A percentile compares a stretch with the other conserved stretches of the same genome.
These are phyloP conservation scores for Dioscorea cayenensis DNA, from an alignment of 116 monocot genomes.

Conservation along the genomic window DNA sequence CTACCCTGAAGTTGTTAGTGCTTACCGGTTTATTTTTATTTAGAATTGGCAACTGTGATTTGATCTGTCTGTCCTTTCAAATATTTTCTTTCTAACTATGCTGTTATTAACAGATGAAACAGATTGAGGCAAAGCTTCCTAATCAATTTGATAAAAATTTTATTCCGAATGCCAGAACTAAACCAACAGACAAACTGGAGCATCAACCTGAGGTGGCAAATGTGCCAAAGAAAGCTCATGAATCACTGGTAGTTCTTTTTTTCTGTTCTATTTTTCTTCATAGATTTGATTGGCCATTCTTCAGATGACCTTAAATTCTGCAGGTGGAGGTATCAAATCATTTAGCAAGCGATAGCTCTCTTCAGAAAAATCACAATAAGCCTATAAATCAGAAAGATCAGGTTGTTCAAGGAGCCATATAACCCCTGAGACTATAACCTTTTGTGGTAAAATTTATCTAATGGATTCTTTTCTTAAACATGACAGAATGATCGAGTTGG, in stretches of 20 bases:
- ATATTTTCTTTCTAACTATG: not conserved
- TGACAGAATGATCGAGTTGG: slow-evolving; percentile 33
- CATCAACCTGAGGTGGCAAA: not conserved
- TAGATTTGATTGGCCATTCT: not conserved
- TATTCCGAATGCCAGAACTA: slow-evolving; percentile 7
- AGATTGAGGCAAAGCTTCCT: slow-evolving; percentile 30
- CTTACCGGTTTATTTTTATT: not conserved
- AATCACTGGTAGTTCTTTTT: slow-evolving; percentile 3
- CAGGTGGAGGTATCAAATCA: slow-evolving; percentile 20
- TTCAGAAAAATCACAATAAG: slow-evolving; percentile 16
- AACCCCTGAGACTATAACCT: no score
- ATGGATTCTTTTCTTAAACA: not conserved
- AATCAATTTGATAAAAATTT: slow-evolving; percentile 15
- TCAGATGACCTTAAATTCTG: not conserved
- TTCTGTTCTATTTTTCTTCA: not conserved
- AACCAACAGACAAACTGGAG: slow-evolving; percentile 4
- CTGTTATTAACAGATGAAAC: slow-evolving; percentile 38
- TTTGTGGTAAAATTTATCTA: no score
- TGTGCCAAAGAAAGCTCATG: slow-evolving; percentile 2
- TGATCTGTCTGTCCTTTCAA: not conserved
- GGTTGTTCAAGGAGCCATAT: slow-evolving; percentile 10
- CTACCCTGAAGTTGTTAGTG: not conserved
- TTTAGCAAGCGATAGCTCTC: not conserved
- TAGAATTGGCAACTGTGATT: not conserved
- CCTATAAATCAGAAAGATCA: slow-evolving; percentile 18